Conservation (phyloP, 768 basidiomycete species). For the Heimioporus sp. region DNA sequence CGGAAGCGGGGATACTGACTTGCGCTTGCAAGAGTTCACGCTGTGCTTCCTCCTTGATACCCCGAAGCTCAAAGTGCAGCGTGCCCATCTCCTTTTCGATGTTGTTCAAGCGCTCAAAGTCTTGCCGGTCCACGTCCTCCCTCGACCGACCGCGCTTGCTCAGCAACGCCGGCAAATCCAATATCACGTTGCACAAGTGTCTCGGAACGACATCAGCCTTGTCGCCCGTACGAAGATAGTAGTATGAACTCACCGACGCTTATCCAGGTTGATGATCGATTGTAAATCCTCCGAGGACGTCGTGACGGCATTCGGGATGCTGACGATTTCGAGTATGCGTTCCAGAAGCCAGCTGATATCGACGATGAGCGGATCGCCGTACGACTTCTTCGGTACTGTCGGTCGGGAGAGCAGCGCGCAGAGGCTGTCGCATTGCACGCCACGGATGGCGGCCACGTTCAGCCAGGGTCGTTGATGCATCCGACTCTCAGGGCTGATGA, state of each 20-base stretch:
- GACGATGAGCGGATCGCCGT: slow-evolving; percentile 56
- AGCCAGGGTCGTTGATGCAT: slow-evolving; percentile 78
- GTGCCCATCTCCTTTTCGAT: slow-evolving; percentile 67
- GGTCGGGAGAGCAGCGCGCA: slow-evolving; percentile 53
- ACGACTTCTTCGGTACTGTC: slow-evolving; percentile 40
- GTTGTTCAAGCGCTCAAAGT: slow-evolving; percentile 72
- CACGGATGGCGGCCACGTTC: slow-evolving; percentile 61
- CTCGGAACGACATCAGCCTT: slow-evolving; percentile 36
- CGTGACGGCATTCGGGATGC: slow-evolving; percentile 67
- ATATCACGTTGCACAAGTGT: slow-evolving; percentile 64
- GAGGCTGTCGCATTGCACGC: slow-evolving; percentile 61
- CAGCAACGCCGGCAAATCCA: slow-evolving; percentile 47
- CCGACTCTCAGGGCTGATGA: slow-evolving; percentile 79
- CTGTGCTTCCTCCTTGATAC: slow-evolving; percentile 73
- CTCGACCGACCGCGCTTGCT: slow-evolving; percentile 43
- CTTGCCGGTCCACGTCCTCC: slow-evolving; percentile 59
- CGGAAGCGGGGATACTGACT: slow-evolving; percentile 42
- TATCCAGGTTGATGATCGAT: slow-evolving; percentile 75
- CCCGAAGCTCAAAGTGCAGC: slow-evolving; percentile 67
- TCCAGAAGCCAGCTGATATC: slow-evolving; percentile 86
- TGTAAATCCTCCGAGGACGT: slow-evolving; percentile 51
- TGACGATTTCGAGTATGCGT: slow-evolving; percentile 75
- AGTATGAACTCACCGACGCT: slow-evolving; percentile 57
- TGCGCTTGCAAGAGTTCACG: slow-evolving; percentile 55
- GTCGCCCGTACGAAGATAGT: neutral